Evolutionary conservation across 805 yeast species (phyloP).

Genomic region (Cyberlindnera veronae): DNA sequence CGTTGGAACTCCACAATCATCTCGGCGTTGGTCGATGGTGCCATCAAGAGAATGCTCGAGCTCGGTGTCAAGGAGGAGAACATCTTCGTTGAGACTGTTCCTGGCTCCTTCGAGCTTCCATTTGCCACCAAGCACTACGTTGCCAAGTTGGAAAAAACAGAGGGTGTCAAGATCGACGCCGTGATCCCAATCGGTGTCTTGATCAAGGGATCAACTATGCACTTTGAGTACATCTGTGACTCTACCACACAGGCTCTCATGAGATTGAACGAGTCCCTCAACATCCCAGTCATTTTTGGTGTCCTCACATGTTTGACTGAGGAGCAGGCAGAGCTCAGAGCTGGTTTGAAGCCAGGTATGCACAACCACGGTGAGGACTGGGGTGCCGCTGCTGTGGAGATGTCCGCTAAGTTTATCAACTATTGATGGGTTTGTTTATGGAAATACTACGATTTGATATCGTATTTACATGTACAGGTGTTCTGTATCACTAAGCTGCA

Average conservation of each 20-base stretch:
- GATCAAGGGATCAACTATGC: conserved; percentile 97
- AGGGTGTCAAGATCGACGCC: conserved; percentile 64
- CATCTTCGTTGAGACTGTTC: conserved; percentile 80
- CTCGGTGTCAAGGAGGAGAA: conserved; percentile 74
- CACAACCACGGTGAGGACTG: conserved; percentile 98
- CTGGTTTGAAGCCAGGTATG: conserved; percentile 77
- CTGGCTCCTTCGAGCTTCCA: conserved; percentile 94
- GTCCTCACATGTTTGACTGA: conserved; percentile 90
- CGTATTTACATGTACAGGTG: too few relatives aligned
- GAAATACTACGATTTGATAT: not conserved
- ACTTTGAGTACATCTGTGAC: conserved; percentile 95
- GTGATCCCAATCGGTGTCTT: conserved; percentile 91
- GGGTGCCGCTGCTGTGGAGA: conserved; percentile 99
- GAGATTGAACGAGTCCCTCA: conserved; percentile 67
- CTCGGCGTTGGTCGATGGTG: conserved; percentile 77
- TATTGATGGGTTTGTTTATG: not conserved
- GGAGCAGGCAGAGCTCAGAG: conserved; percentile 89
- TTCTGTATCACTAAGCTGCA: too few relatives aligned
- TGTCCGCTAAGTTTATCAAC: conserved; percentile 52
- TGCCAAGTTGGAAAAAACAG: conserved; percentile 36
- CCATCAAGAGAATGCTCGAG: conserved; percentile 51
- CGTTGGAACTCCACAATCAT: conserved; percentile 88
- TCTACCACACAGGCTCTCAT: conserved; percentile 81
- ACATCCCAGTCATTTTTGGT: conserved; percentile 88
- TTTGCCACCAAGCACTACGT: conserved; percentile 60